phyloP scores from a whole-genome alignment of 148 eudicot genomes.

The Fagopyrum tataricum region DNA sequence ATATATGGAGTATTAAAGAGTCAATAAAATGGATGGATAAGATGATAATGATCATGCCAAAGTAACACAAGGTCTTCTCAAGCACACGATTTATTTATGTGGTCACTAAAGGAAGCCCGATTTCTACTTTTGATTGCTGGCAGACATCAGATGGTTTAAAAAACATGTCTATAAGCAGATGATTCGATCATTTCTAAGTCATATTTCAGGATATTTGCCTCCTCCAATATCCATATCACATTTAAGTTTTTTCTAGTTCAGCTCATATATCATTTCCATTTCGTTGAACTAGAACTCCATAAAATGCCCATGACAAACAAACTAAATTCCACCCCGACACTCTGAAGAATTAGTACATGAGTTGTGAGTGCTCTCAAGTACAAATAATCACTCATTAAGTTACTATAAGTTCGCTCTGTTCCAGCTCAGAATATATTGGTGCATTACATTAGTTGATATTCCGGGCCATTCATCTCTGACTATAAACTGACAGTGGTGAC shows the following conservation, averaged over 20 bases:
- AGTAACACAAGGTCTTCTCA: not conserved
- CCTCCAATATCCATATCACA: constrained; percentile 19
- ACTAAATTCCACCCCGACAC: not conserved
- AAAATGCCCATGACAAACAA: not conserved
- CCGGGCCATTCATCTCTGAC: not conserved
- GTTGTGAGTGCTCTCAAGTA: not conserved
- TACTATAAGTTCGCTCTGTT: not conserved
- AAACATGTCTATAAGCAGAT: constrained; percentile 42
- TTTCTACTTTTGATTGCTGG: constrained; percentile 49
- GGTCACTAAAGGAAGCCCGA: not conserved
- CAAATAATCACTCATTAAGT: not conserved
- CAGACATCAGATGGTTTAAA: constrained; percentile 52
- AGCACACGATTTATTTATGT: not conserved
- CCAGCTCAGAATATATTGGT: not conserved
- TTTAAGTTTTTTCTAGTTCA: not conserved
- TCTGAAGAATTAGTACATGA: not conserved
- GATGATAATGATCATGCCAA: too few species aligned
- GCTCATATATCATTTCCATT: not conserved
- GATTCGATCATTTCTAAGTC: constrained; percentile 42
- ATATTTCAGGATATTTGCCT: constrained; percentile 34
- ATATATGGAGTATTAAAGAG: not conserved
- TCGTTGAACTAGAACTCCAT: not conserved
- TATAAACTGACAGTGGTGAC: not conserved
- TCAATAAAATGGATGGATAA: not conserved
- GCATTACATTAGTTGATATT: not conserved